Evolutionary conservation across 352 stramenopile genomes (phyloP).

Genomic region (Blastocystis sp.): DNA sequence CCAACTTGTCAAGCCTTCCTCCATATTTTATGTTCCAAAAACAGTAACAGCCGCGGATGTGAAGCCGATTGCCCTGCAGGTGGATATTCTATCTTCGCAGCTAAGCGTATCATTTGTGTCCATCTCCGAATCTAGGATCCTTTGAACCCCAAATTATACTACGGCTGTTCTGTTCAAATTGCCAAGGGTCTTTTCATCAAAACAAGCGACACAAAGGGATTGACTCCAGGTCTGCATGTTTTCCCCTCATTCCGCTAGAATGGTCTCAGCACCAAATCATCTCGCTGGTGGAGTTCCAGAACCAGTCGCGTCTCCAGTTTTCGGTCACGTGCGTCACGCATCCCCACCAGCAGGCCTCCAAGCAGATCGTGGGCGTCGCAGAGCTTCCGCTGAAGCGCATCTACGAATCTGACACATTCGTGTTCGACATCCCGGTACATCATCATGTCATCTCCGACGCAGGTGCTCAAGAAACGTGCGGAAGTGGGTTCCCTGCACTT

Average conservation of each 20-base stretch:
- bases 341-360: not conserved
- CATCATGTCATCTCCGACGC: not conserved
- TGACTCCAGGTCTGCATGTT: not conserved
- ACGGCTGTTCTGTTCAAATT: not conserved
- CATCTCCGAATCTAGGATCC: no score
- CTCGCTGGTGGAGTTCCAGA: not conserved
- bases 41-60: not conserved
- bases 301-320: not conserved
- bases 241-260: not conserved
- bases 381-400: not conserved
- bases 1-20: conserved; percentile 24
- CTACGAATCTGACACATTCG: not conserved
- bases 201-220: conserved; percentile 15
- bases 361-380: not conserved
- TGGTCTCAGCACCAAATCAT: conserved; percentile 10
- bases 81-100: not conserved
- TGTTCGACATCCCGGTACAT: not conserved
- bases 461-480: not conserved
- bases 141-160: conserved; percentile 35
- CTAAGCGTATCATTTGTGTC: not conserved
- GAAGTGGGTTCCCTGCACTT: not conserved
- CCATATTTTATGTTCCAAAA: not conserved
- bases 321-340: not conserved
- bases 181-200: not conserved
- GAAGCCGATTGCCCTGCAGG: conserved; percentile 5